phyloP scores from a whole-genome alignment of 371 early-diverging fungal species.

The Conidiobolus coronatus region DNA sequence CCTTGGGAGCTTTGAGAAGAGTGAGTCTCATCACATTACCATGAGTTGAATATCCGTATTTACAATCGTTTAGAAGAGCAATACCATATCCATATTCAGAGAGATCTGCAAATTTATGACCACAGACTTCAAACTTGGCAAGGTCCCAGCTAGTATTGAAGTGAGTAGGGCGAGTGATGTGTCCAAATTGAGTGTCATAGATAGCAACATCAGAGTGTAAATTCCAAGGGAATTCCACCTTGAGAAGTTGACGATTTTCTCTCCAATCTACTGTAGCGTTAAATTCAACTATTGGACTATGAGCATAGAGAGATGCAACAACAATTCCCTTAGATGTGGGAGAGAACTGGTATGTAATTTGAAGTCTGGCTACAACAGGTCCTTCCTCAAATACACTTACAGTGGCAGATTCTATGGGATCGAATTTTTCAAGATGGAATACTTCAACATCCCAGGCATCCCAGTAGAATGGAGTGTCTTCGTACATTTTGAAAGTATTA shows the following conservation, averaged over 20 bases:
- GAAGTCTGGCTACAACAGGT: slow-evolving; percentile 51
- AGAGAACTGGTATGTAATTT: slow-evolving; percentile 33
- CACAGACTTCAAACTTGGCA: slow-evolving; percentile 90
- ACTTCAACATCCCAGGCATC: slow-evolving; percentile 54
- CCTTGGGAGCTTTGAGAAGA: slow-evolving; percentile 68
- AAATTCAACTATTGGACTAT: slow-evolving; percentile 56
- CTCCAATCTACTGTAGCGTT: slow-evolving; percentile 71
- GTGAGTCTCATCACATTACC: slow-evolving; percentile 63
- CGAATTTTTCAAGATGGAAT: slow-evolving; percentile 64
- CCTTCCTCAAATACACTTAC: slow-evolving; percentile 36
- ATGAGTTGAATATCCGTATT: slow-evolving; percentile 65
- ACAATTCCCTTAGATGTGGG: slow-evolving; percentile 40
- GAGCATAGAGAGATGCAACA: slow-evolving; percentile 42
- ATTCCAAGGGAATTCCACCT: slow-evolving; percentile 80
- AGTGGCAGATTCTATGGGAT: slow-evolving; percentile 10
- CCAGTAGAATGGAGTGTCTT: slow-evolving; percentile 39
- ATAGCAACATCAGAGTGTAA: slow-evolving; percentile 63
- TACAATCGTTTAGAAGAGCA: slow-evolving; percentile 83
- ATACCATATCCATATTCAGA: slow-evolving; percentile 86
- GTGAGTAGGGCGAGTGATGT: slow-evolving; percentile 74
- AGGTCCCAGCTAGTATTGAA: slow-evolving; percentile 82
- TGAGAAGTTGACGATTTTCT: slow-evolving; percentile 73
- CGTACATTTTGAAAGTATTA: slow-evolving; percentile 63
- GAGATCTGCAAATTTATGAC: slow-evolving; percentile 85
- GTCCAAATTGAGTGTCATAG: slow-evolving; percentile 88